Conservation (phyloP, 305 asterid species). For the Fraxinus angustifolia region DNA sequence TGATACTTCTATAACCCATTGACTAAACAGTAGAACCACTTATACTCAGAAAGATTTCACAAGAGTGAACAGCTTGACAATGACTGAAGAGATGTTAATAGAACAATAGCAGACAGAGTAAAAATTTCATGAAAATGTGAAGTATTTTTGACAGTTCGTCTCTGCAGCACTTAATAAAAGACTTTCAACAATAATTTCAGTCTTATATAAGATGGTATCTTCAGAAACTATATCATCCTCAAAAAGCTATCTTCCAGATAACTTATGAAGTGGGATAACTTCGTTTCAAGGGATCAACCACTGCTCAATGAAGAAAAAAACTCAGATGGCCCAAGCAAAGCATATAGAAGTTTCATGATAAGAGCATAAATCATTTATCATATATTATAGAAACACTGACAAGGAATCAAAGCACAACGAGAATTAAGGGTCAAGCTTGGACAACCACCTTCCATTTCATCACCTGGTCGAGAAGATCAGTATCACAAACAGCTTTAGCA, state of each 20-base stretch:
- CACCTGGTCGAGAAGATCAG: conserved; percentile 61
- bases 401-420: conserved; percentile 3
- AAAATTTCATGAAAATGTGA: background rate
- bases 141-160: background rate
- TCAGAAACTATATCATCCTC: background rate
- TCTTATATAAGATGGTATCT: background rate
- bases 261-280: background rate
- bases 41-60: background rate
- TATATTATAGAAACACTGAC: background rate
- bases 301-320: background rate
- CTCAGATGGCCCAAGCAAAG: conserved; percentile 11
- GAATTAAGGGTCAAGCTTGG: background rate
- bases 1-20: background rate
- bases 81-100: background rate
- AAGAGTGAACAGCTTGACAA: background rate
- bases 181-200: background rate
- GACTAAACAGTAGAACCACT: background rate
- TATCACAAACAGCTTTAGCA: conserved; percentile 73
- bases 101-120: background rate
- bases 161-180: background rate
- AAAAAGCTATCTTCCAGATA: background rate
- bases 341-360: background rate
- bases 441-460: conserved; percentile 61
- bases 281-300: background rate
- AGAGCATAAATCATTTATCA: background rate